Percentiles rank a stretch among this genome's conserved stretches.
These are phyloP conservation scores for Chloropicon primus DNA, from an alignment of 139 green algal species.

Conservation along the genomic window DNA sequence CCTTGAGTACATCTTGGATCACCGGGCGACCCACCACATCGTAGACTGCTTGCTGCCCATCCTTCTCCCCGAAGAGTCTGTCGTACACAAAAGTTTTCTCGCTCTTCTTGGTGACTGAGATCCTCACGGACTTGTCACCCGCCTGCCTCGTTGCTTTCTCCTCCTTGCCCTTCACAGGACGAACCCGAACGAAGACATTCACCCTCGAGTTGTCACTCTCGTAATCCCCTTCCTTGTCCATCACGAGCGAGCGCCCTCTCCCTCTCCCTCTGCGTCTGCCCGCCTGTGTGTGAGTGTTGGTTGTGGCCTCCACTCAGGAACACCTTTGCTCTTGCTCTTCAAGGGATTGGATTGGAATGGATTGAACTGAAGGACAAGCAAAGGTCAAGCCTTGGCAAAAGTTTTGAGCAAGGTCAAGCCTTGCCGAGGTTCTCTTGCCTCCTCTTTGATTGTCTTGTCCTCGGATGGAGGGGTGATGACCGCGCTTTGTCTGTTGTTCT, in stretches of 20 bases:
- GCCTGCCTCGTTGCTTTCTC: neutral
- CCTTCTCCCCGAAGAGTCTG: neutral
- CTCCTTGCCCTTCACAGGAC: neutral
- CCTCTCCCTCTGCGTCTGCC: neutral
- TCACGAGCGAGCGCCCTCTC: neutral
- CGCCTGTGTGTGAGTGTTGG: too few relatives aligned
- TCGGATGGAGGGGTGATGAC: too few relatives aligned
- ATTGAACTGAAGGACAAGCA: too few relatives aligned
- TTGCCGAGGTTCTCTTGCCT: too few relatives aligned
- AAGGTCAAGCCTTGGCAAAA: too few relatives aligned
- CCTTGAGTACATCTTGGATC: constrained; percentile 3
- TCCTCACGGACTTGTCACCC: neutral
- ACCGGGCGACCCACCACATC: constrained; percentile 3
- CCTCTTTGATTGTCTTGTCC: too few relatives aligned
- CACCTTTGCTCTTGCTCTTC: too few relatives aligned
- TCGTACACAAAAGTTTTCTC: neutral
- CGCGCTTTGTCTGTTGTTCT: too few relatives aligned
- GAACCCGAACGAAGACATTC: neutral
- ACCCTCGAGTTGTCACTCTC: neutral
- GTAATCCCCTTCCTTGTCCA: neutral
- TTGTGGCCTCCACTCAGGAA: too few relatives aligned
- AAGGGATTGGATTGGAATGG: too few relatives aligned
- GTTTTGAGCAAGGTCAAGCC: too few relatives aligned
- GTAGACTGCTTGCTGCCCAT: constrained; percentile 2
- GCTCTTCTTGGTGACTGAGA: neutral